Percentiles rank a stretch among this genome's conserved stretches.
phyloP scores from a whole-genome alignment of 345 rosid species.

The Arabidopsis arenosa region DNA sequence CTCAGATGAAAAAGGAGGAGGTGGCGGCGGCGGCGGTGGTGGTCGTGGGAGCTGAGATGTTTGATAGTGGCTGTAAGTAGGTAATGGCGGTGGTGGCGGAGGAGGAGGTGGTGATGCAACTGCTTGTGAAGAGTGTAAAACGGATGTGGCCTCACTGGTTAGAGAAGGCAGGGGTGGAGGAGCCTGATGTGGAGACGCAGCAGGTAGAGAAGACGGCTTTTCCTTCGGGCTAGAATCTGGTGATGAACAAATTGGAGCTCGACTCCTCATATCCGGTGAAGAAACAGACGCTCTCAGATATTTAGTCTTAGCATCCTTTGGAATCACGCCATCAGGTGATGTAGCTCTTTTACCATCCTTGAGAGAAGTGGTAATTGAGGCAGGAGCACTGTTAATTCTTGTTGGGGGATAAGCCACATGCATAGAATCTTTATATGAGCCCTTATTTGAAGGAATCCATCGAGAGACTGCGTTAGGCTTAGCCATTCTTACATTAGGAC shows the following conservation, averaged over 20 bases:
- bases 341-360: slow-evolving; percentile 59
- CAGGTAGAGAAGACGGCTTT: slow-evolving; percentile 41
- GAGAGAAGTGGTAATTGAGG: slow-evolving; percentile 62
- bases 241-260: slow-evolving; percentile 48
- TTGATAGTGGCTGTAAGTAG: slow-evolving; percentile 27
- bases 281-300: slow-evolving; percentile 43
- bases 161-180: slow-evolving; percentile 42
- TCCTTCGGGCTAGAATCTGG: slow-evolving; percentile 45
- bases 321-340: slow-evolving; percentile 47
- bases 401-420: slow-evolving; percentile 82
- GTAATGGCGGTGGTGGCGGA: slow-evolving; percentile 32
- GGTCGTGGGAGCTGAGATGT: slow-evolving; percentile 32
- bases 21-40: slow-evolving; percentile 7
- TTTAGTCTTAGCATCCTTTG: slow-evolving; percentile 52
- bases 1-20: slow-evolving; percentile 28
- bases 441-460: slow-evolving; percentile 92
- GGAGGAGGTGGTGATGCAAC: slow-evolving; percentile 47
- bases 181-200: slow-evolving; percentile 42
- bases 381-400: slow-evolving; percentile 80
- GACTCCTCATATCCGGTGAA: slow-evolving; percentile 47
- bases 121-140: slow-evolving; percentile 33
- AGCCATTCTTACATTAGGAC: slow-evolving; percentile 62
- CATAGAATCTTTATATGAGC: slow-evolving; percentile 76
- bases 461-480: slow-evolving; percentile 76
- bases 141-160: slow-evolving; percentile 37